Conservation (phyloP, 768 basidiomycete species). For the Calocera viscosa region DNA sequence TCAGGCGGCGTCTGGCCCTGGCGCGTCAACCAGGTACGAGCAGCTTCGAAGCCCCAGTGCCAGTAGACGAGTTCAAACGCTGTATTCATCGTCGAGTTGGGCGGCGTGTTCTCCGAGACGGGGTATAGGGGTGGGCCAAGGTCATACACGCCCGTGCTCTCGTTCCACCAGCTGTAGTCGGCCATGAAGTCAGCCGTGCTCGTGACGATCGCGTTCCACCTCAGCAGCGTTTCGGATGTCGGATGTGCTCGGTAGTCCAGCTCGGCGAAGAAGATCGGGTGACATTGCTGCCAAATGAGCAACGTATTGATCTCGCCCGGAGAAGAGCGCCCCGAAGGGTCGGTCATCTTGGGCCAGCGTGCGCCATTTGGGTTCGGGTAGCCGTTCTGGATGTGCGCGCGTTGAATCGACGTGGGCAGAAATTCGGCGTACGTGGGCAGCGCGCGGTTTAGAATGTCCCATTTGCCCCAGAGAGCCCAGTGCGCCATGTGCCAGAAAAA, state of each 20-base stretch:
- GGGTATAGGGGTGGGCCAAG: constrained; percentile 49
- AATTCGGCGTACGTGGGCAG: constrained; percentile 37
- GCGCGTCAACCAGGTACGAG: constrained; percentile 37
- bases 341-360: constrained; percentile 53
- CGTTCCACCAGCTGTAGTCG: constrained; percentile 42
- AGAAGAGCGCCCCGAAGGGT: constrained; percentile 44
- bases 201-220: constrained; percentile 42
- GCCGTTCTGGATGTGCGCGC: constrained; percentile 43
- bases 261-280: constrained; percentile 46
- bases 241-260: constrained; percentile 43
- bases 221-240: constrained; percentile 30
- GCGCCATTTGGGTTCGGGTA: constrained; percentile 39
- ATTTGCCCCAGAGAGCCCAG: constrained; percentile 51
- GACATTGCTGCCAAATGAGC: constrained; percentile 51
- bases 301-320: constrained; percentile 52
- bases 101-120: constrained; percentile 45
- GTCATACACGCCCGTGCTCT: constrained; percentile 38
- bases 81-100: constrained; percentile 43
- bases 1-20: constrained; percentile 33
- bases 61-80: constrained; percentile 51
- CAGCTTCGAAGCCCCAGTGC: constrained; percentile 39
- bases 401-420: constrained; percentile 34
- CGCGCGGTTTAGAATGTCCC: constrained; percentile 41
- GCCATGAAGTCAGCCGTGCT: constrained; percentile 52
- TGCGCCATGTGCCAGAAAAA: constrained; percentile 44